These are phyloP conservation scores for Ulota crispa DNA, from an alignment of 225 moss, liverwort and hornwort genomes.

Conservation along the genomic window DNA sequence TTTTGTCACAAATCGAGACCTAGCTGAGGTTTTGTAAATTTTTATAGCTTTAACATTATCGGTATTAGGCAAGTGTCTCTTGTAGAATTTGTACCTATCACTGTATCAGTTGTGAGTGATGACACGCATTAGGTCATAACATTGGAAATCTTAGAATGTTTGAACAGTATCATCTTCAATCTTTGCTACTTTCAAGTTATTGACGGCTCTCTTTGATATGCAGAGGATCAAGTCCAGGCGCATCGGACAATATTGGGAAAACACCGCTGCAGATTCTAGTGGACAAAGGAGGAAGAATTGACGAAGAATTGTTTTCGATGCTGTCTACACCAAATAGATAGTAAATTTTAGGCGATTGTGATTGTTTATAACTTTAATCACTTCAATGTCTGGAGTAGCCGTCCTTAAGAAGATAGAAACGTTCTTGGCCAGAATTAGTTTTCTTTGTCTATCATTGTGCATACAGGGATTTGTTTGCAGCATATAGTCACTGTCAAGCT, in stretches of 20 bases:
- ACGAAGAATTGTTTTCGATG: conserved; percentile 70
- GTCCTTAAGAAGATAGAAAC: conserved; percentile 11
- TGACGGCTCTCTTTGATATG: conserved; percentile 17
- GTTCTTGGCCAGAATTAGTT: conserved; percentile 13
- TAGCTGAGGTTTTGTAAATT: neutral
- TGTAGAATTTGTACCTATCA: neutral
- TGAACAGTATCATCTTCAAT: neutral
- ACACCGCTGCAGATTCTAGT: conserved; percentile 78
- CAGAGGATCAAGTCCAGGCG: conserved; percentile 67
- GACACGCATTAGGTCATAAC: neutral
- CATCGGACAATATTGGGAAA: conserved; percentile 62
- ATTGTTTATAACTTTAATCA: conserved; percentile 10
- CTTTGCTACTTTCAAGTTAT: neutral
- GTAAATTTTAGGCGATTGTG: conserved; percentile 12
- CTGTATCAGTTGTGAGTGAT: neutral
- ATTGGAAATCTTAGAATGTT: neutral
- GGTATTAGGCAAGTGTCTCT: neutral
- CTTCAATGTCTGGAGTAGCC: neutral
- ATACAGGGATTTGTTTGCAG: conserved; percentile 35
- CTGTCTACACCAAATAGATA: conserved; percentile 62
- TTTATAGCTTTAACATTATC: neutral
- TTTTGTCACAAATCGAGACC: neutral
- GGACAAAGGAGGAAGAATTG: conserved; percentile 62
- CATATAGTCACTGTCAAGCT: conserved; percentile 26
- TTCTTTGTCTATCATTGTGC: conserved; percentile 32